A percentile compares a stretch with the other conserved stretches of the same genome.
These are phyloP conservation scores for Carpinus viminea DNA, from an alignment of 306 rosid genomes.

Conservation along the genomic window DNA sequence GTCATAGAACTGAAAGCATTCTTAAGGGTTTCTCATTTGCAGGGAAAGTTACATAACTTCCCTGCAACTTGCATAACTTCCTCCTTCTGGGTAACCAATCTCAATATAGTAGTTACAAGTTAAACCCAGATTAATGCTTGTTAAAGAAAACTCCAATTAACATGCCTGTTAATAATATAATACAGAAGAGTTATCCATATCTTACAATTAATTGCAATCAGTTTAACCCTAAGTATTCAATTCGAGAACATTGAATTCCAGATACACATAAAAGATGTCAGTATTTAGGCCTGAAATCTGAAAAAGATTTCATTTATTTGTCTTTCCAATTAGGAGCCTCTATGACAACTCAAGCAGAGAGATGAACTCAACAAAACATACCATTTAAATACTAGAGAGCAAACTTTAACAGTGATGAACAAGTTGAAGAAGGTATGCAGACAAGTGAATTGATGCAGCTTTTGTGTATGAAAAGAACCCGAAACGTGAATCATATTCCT, in stretches of 20 bases:
- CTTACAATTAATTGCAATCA: not conserved
- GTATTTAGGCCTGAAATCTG: too few relatives aligned
- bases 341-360: not conserved
- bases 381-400: not conserved
- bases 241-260: not conserved
- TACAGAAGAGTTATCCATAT: not conserved
- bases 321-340: too few relatives aligned
- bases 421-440: not conserved
- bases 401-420: not conserved
- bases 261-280: not conserved
- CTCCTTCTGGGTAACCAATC: not conserved
- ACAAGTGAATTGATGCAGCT: not conserved
- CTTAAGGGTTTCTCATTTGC: not conserved
- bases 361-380: not conserved
- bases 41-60: not conserved
- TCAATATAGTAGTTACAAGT: not conserved
- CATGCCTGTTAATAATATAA: not conserved
- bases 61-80: too few relatives aligned
- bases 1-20: not conserved
- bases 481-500: slow-evolving; percentile 20
- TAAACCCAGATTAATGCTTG: not conserved
- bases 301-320: too few relatives aligned
- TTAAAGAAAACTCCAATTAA: not conserved
- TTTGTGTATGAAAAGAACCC: not conserved
- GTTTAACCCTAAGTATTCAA: not conserved